Percentiles rank a stretch among this genome's conserved stretches.
These are phyloP conservation scores for Cytospora mali DNA, from an alignment of 2,329 filamentous ascomycete genomes.

Conservation along the genomic window DNA sequence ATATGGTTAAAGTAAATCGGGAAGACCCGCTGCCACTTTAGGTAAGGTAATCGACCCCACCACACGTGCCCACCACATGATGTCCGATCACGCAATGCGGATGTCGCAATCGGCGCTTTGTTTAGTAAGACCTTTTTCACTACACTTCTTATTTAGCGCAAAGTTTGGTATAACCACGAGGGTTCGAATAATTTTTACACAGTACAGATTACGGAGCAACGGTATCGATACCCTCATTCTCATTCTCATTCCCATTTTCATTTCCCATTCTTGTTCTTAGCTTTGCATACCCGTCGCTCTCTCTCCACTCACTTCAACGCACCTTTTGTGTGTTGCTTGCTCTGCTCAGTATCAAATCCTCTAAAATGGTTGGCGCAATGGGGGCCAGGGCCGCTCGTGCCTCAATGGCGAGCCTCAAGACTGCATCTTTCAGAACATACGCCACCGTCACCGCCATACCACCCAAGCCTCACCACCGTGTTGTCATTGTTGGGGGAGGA, in stretches of 20 bases:
- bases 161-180: not conserved
- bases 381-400: constrained; percentile 21
- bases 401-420: constrained; percentile 8
- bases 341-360: not conserved
- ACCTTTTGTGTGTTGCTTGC: not conserved
- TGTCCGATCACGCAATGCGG: not conserved
- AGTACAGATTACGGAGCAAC: not conserved
- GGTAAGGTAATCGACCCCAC: not conserved
- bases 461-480: constrained; percentile 30
- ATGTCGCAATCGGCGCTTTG: not conserved
- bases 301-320: not conserved
- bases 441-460: constrained; percentile 28
- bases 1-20: too few species aligned
- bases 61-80: too few species aligned
- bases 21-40: not conserved
- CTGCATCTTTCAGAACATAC: constrained; percentile 20
- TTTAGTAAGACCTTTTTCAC: not conserved
- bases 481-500: constrained; percentile 32
- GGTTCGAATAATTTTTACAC: not conserved
- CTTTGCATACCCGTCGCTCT: not conserved
- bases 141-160: not conserved
- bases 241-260: not conserved
- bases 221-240: not conserved
- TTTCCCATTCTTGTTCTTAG: not conserved
- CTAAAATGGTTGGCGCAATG: constrained; percentile 18